Percentiles rank a stretch among this genome's conserved stretches.
These are phyloP conservation scores for Aureobasidium sp. DNA, from an alignment of 2,329 filamentous ascomycete species.

Conservation along the genomic window DNA sequence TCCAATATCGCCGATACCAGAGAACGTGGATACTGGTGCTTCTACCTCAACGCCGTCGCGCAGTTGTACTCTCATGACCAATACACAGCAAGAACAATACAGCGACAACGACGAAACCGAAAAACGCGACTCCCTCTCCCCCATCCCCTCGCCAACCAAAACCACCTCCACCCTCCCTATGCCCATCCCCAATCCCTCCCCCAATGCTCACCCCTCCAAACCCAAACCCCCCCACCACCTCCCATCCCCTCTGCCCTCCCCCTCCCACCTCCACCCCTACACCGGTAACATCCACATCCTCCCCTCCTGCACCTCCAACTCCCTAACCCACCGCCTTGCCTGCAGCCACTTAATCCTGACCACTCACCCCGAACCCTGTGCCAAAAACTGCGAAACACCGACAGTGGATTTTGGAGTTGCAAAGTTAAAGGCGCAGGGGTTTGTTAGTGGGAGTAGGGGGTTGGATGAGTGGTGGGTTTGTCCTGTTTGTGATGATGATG, in stretches of 20 bases:
- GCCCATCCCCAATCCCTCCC: too few relatives aligned
- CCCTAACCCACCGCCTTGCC: background rate
- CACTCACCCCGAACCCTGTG: background rate
- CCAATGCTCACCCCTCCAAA: background rate
- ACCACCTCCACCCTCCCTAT: background rate
- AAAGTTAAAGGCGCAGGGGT: background rate
- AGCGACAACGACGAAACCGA: background rate
- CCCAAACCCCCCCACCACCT: background rate
- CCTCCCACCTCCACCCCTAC: background rate
- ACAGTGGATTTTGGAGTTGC: background rate
- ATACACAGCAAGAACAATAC: background rate
- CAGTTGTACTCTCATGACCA: background rate
- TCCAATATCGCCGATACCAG: background rate
- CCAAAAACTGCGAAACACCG: background rate
- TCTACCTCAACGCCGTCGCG: background rate
- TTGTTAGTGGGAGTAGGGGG: background rate
- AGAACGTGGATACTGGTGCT: background rate
- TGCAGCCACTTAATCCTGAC: background rate
- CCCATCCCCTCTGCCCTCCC: background rate
- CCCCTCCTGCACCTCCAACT: background rate
- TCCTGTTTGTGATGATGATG: background rate
- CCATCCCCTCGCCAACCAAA: background rate
- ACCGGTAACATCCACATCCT: background rate
- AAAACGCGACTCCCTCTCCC: background rate
- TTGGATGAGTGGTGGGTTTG: background rate